Conservation (phyloP, 2,329 filamentous ascomycete genomes). For the Scedosporium minutisporum region DNA sequence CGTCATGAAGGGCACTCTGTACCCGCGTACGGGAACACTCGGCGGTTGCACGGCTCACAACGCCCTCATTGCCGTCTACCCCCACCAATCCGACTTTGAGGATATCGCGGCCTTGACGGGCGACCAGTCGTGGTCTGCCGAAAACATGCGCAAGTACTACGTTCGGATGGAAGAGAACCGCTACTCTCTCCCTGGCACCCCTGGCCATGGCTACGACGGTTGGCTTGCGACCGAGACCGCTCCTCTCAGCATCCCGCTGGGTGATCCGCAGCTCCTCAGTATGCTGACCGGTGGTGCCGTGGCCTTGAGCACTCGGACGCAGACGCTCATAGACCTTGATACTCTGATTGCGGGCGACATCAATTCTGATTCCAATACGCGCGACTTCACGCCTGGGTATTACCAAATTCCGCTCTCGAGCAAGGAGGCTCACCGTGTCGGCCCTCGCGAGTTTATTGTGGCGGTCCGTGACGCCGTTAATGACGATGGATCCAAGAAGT, state of each 20-base stretch:
- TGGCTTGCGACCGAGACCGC: not conserved
- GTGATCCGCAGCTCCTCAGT: slow-evolving; percentile 35
- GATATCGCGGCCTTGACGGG: not conserved
- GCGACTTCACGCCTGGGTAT: slow-evolving; percentile 36
- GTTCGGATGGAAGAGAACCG: slow-evolving; percentile 41
- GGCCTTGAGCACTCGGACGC: not conserved
- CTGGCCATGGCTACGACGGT: slow-evolving; percentile 40
- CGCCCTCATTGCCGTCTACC: slow-evolving; percentile 40
- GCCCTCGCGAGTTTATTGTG: slow-evolving; percentile 6
- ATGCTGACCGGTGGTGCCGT: slow-evolving; percentile 27
- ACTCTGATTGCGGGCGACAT: slow-evolving; percentile 36
- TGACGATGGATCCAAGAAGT: not conserved
- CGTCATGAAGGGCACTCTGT: slow-evolving; percentile 29
- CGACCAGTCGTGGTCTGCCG: slow-evolving; percentile 16
- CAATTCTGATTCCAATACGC: slow-evolving; percentile 33
- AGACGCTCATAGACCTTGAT: slow-evolving; percentile 17
- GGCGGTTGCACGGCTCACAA: slow-evolving; percentile 44
- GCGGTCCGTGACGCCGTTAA: not conserved
- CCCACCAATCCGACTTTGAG: slow-evolving; percentile 22
- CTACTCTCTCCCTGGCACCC: slow-evolving; percentile 31
- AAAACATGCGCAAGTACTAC: slow-evolving; percentile 50
- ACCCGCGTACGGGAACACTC: slow-evolving; percentile 33
- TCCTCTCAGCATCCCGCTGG: slow-evolving; percentile 9
- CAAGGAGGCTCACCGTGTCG: slow-evolving; percentile 16
- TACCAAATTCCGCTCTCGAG: slow-evolving; percentile 35